Evolutionary conservation across 2,329 filamentous ascomycete genomes (phyloP), one percentile per base, ranked within the genome.

Genomic region (Fusarium sp.): DNA sequence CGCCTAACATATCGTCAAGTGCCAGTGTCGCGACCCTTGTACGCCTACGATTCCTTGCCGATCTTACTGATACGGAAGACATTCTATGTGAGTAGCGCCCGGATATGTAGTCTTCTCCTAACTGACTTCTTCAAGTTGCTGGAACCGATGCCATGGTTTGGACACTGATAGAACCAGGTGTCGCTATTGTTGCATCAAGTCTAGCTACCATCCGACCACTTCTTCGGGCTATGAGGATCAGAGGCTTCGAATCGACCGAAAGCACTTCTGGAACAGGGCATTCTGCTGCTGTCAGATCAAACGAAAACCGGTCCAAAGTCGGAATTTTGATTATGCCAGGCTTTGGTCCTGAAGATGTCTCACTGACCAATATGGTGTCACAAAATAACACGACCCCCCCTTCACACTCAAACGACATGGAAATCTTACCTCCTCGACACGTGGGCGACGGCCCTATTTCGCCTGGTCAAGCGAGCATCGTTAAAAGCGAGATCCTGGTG

Each of bases 91-190:
- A 32, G 68, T 50, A 50, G 36, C 26, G 24, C 36, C 11, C 17
- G 42, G 57, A n/a, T 45, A 22, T 36, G 28, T 42, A 20, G 13
- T 57, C 30, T 47, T 61, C 15, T 15, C 15, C 12, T 24, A 32
- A 28, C 75, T 80, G 54, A 81, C 55, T 13, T 22, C 24, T 14
- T 42, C 30, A 36, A 88, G 86, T 83, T 76, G 82, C 83, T 59
- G 85, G 83, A 28, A 89, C 87, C 8, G 82, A 88, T 67, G 84
- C 87, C 41, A 87, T 88, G 84, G 82, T 89, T 12, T 90, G 88
- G 88, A 89, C 87, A 15, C 80, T 89, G n/a, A 81, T 89, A 60
- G 88, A 90, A 74, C 87, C 87, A 4, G 87, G 87, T 11, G 84
- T 89, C 28, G 87, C 87, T 66, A 90, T 89, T 51, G 78, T 86